Base-by-base conservation (phyloP, 2,329 filamentous ascomycete genomes). In the Coccinonectria pachysandricola region DNA sequence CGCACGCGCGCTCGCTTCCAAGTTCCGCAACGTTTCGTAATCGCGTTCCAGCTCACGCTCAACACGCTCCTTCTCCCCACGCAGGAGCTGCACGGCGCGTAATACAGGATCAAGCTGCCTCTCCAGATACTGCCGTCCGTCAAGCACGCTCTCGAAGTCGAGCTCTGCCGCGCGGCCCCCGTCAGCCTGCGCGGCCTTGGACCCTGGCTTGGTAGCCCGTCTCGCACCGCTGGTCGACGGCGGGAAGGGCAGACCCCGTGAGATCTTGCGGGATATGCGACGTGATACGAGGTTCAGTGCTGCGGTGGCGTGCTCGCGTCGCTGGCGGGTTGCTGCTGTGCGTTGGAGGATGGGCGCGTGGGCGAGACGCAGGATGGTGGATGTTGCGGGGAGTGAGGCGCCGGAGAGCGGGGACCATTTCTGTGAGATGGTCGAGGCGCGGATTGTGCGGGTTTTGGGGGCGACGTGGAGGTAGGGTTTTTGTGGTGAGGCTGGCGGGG, bases 161-260 rank as follows among this genome's bases (percentile, higher is more conserved):
- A 84, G 69, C 44, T 79, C 73, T 15, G 64, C 58, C 22, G 67
- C 68, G 25, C 71, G 62, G 10, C 62, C 57, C 6, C 56, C 61
- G 12, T 57, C 50, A 13, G 43, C 50, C 11, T 44, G 45, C 15
- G 40, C 32, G 25, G 28, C 18, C 24, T 14, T 31, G 20, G 27
- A 26, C n/a, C n/a, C n/a, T n/a, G n/a, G n/a, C n/a, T n/a, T n/a
- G 9, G 32, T 26, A 13, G 16, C 26, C 22, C 33, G 32, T 21
- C 34, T 25, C 19, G 36, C 27, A 11, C 47, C 34, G 5, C 30
- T 27, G 6, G 47, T 34, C 3, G 42, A 35, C 0, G 71, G 72
- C 1, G 79, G 79, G 45, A 84, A 81, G n/a, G 75, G 75, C 26
- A 80, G 59, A 8, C 70, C 71, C 17, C 64, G 65, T 10, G 60